Percentiles rank a stretch among this genome's conserved stretches.
phyloP scores from a whole-genome alignment of 1,284 basidiomycete genomes.

The Heterobasidion irregulare region DNA sequence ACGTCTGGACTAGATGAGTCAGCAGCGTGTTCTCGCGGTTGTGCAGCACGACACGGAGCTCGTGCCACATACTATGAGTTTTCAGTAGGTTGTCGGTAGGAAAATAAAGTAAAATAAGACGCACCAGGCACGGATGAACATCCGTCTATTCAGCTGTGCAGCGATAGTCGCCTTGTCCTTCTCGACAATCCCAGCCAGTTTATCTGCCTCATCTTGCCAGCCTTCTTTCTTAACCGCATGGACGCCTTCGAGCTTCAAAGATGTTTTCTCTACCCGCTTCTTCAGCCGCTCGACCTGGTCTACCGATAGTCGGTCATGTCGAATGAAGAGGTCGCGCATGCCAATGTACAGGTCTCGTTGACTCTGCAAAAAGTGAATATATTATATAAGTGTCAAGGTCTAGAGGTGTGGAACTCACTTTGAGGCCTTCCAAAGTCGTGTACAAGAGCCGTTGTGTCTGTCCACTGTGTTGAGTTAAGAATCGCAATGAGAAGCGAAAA shows the following conservation, averaged over 20 bases:
- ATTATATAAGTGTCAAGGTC: not conserved
- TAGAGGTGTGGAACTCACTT: conserved; percentile 33
- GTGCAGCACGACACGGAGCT: conserved; percentile 80
- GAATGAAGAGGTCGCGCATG: conserved; percentile 75
- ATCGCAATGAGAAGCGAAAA: not conserved
- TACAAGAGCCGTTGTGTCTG: conserved; percentile 53
- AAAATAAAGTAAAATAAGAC: conserved; percentile 12
- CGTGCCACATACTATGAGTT: conserved; percentile 76
- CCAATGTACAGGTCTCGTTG: conserved; percentile 87
- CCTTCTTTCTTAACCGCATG: conserved; percentile 65
- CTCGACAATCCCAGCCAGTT: conserved; percentile 58
- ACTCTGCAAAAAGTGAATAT: conserved; percentile 30
- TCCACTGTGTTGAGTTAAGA: conserved; percentile 13
- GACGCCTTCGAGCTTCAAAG: conserved; percentile 68
- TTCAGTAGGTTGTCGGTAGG: conserved; percentile 1
- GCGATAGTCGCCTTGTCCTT: conserved; percentile 71
- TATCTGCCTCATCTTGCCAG: conserved; percentile 80
- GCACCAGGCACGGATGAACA: conserved; percentile 81
- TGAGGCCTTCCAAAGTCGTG: conserved; percentile 64
- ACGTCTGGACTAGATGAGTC: conserved; percentile 63
- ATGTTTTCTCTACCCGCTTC: conserved; percentile 73
- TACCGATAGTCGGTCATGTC: conserved; percentile 75
- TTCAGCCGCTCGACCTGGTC: conserved; percentile 83
- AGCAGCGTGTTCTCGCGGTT: conserved; percentile 80
- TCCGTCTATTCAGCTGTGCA: conserved; percentile 59